Conservation (phyloP, 2,329 filamentous ascomycete genomes). For the Gliomastix tumulicola region DNA sequence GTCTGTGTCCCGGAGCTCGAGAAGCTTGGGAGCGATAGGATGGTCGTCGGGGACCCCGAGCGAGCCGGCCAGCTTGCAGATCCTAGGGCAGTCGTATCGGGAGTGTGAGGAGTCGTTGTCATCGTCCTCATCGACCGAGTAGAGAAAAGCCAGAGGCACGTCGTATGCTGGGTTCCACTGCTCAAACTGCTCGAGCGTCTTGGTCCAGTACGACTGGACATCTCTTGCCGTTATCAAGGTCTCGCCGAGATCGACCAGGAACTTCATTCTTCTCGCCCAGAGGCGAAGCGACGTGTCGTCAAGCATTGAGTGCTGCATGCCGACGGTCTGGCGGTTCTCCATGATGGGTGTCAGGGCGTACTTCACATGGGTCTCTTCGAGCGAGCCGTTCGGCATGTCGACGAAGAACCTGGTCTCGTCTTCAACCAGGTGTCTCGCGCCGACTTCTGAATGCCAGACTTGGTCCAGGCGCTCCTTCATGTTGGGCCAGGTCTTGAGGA, state of each 20-base stretch:
- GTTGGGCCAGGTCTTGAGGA: conserved; percentile 55
- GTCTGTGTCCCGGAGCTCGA: conserved; percentile 27
- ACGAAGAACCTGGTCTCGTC: conserved; percentile 40
- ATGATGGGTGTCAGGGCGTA: conserved; percentile 40
- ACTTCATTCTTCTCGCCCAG: conserved; percentile 41
- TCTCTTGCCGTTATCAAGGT: conserved; percentile 32
- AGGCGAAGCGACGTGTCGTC: conserved; percentile 39
- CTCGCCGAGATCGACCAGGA: conserved; percentile 41
- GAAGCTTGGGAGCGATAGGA: conserved; percentile 26
- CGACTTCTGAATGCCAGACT: conserved; percentile 11
- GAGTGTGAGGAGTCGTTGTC: conserved; percentile 15
- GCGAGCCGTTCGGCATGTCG: conserved; percentile 28
- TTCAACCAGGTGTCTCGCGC: conserved; percentile 18
- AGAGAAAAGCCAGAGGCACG: conserved; percentile 43
- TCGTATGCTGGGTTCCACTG: conserved; percentile 37
- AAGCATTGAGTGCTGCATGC: conserved; percentile 38
- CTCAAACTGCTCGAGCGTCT: conserved; percentile 33
- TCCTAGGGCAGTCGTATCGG: conserved; percentile 21
- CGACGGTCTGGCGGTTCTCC: conserved; percentile 31
- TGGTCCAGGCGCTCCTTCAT: conserved; percentile 30
- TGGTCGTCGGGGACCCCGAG: conserved; percentile 37
- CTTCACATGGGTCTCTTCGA: conserved; percentile 39
- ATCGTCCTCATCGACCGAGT: conserved; percentile 36
- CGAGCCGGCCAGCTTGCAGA: conserved; percentile 35
- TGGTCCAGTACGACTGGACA: conserved; percentile 40